Base-by-base conservation (phyloP, 768 basidiomycete genomes). In the Pleurotus pulmonarius region DNA sequence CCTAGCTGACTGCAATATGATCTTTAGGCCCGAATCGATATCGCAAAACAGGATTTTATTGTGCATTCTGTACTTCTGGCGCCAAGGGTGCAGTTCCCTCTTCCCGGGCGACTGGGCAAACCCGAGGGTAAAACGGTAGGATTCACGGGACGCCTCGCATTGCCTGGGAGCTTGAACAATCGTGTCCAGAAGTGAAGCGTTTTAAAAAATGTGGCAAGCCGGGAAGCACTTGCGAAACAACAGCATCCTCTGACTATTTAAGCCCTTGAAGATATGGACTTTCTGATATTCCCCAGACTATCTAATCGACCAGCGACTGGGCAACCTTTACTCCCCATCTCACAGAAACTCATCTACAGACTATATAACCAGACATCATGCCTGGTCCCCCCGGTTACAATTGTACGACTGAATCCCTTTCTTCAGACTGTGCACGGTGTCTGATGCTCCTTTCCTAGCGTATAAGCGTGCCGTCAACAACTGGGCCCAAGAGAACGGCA, bases 401-500 rank as follows among this genome's bases (percentile, higher is more conserved):
- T 49, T 49, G 48, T 37, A 26, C 48, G 48, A 7, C 15, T 29
- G 15, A 6, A 5, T 16, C 7, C 37, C 1, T 29, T 18, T 13
- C 15, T 3, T 12, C n/a, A 25, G 15, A 26, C 18, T 11, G n/a
- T 37, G 29, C 15, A 26, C 25, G 20, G 9, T 44, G 11, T 49
- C 48, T 49, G 22, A 25, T 5, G 25, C 29, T 16, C 5, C 9
- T 34, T 26, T 49, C 13, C 24, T 20, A 47, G 48, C 48, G 46
- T 62, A 60, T n/a, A 60, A 63, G 41, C 68, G 61, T 15, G 37
- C 55, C 24, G 39, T 68, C 3, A 67, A 69, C 22, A 67, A 59
- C 6, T 37, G 60, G 3, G 63, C 51, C 0, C 59, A 58, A 49
- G 22, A 16, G 9, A 26, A 46, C 4, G 47, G 57, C 18, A 48